Conservation (phyloP, 768 basidiomycete genomes). For the Heimioporus sp. region DNA sequence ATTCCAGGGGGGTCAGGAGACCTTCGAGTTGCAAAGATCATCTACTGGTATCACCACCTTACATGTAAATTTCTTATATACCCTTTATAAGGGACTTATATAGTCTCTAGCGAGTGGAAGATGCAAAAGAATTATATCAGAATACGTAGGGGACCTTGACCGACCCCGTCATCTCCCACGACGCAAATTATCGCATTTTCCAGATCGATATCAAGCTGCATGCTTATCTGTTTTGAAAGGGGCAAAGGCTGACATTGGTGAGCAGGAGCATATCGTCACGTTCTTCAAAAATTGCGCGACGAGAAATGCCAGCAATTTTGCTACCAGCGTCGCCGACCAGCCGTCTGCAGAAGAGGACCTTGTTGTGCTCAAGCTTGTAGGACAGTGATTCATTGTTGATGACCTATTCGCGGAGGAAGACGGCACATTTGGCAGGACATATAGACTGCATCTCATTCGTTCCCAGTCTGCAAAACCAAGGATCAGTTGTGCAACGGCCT, state of each 20-base stretch:
- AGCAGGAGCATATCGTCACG: slow-evolving; percentile 61
- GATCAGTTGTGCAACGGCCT: background rate
- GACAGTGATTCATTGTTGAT: slow-evolving; percentile 15
- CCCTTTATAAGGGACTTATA: too few relatives aligned
- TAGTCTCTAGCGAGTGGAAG: too few relatives aligned
- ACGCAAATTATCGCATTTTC: slow-evolving; percentile 83
- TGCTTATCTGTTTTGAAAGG: slow-evolving; percentile 14
- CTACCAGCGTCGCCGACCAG: slow-evolving; percentile 58
- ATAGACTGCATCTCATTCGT: background rate
- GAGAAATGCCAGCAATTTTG: slow-evolving; percentile 62
- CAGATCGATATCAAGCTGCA: slow-evolving; percentile 76
- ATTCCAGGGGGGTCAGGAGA: too few relatives aligned
- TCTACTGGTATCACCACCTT: too few relatives aligned
- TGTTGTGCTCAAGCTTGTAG: slow-evolving; percentile 53
- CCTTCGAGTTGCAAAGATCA: too few relatives aligned
- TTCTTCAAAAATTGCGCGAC: slow-evolving; percentile 71
- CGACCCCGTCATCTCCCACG: too few relatives aligned
- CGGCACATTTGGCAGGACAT: background rate
- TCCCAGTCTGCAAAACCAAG: background rate
- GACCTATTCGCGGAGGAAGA: background rate
- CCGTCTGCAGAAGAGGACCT: slow-evolving; percentile 68
- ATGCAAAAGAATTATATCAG: too few relatives aligned
- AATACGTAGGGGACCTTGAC: too few relatives aligned
- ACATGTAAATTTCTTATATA: too few relatives aligned
- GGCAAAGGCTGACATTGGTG: background rate